phyloP scores from a whole-genome alignment of 768 basidiomycete genomes.

The Rhodosporidiobolus odoratus region DNA sequence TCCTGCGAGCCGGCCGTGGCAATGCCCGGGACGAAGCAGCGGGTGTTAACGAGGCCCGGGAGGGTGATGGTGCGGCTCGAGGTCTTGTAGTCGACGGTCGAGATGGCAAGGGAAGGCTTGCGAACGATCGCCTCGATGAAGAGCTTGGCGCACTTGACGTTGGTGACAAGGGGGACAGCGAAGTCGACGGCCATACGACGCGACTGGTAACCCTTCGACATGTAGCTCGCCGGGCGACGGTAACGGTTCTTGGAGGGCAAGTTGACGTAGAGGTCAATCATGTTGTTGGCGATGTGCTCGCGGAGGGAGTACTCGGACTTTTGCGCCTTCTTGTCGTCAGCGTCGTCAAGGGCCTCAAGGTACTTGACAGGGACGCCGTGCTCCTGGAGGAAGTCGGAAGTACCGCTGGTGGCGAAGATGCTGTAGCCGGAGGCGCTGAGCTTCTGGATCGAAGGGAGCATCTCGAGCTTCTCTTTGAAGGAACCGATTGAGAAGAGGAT shows the following conservation, averaged over 20 bases:
- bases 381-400: conserved; percentile 94
- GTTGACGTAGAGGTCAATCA: conserved; percentile 99
- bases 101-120: conserved; percentile 83
- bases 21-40: conserved; percentile 75
- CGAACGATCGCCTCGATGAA: conserved; percentile 79
- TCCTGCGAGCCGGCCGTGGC: conserved; percentile 56
- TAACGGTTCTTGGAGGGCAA: conserved; percentile 96
- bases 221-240: conserved; percentile 91
- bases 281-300: conserved; percentile 71
- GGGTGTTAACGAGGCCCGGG: conserved; percentile 84
- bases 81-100: conserved; percentile 84
- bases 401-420: conserved; percentile 94
- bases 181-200: conserved; percentile 99
- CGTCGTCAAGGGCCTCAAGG: conserved; percentile 51
- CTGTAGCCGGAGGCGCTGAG: conserved; percentile 88
- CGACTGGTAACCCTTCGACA: conserved; percentile 92
- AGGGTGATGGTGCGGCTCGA: conserved; percentile 84
- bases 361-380: conserved; percentile 80
- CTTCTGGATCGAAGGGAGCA: conserved; percentile 90
- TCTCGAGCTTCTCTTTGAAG: conserved; percentile 93
- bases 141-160: conserved; percentile 97
- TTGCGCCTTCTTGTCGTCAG: conserved; percentile 60
- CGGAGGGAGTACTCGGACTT: conserved; percentile 97
- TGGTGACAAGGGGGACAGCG: conserved; percentile 92
- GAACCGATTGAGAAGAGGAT: conserved; percentile 94